Percentiles rank a stretch among this genome's conserved stretches.
phyloP scores from a whole-genome alignment of 306 rosid species.

The Vigna reflexopilosa region DNA sequence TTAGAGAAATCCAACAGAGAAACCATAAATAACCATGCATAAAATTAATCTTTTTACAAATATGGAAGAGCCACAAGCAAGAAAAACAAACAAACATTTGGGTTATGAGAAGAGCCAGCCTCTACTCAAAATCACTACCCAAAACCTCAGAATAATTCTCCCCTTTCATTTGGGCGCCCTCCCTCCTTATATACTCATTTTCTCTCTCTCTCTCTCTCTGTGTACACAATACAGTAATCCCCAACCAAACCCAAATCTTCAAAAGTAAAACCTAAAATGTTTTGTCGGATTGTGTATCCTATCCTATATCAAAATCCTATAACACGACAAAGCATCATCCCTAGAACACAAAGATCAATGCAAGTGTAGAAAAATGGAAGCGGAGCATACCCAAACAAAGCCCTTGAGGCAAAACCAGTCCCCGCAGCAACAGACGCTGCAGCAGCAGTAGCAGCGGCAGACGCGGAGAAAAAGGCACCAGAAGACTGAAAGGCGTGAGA shows the following conservation, averaged over 20 bases:
- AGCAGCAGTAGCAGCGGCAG: conserved; percentile 48
- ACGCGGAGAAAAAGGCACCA: conserved; percentile 66
- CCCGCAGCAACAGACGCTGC: conserved; percentile 72
- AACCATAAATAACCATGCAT: too few relatives aligned
- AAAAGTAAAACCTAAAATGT: not conserved
- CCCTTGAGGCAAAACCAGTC: conserved; percentile 66
- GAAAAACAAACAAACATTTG: too few relatives aligned
- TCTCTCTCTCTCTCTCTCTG: too few relatives aligned
- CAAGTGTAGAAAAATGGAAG: not conserved
- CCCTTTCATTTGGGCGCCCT: too few relatives aligned
- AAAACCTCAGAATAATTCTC: too few relatives aligned
- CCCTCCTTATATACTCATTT: too few relatives aligned
- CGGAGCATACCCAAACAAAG: conserved; percentile 65
- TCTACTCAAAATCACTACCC: too few relatives aligned
- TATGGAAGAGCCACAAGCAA: too few relatives aligned
- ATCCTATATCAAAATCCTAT: not conserved
- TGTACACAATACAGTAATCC: not conserved
- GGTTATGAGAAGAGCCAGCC: too few relatives aligned
- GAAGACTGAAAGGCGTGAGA: conserved; percentile 56
- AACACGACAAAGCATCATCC: conserved; percentile 5
- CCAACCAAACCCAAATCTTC: conserved; percentile 16
- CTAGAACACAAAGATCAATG: not conserved
- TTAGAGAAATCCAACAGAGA: too few relatives aligned
- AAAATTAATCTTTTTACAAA: too few relatives aligned
- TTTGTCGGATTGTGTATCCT: conserved; percentile 5